Base-by-base conservation (phyloP, 2,329 filamentous ascomycete genomes). In the Aspergillus hortae region DNA sequence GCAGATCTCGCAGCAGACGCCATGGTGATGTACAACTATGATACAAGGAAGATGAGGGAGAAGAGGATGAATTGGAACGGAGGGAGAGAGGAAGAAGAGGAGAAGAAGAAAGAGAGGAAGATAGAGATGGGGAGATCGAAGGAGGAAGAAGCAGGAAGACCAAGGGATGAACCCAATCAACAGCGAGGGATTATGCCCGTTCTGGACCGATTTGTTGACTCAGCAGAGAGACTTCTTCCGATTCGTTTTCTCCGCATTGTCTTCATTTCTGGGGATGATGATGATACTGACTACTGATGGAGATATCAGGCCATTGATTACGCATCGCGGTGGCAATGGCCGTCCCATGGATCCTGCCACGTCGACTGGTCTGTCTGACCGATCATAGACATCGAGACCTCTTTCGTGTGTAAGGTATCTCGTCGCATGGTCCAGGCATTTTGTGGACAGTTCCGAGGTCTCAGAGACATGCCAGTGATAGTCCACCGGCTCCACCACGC, bases 1-100 rank as follows among this genome's bases (percentile, higher is more conserved):
- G 73, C 65, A 55, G 70, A 67, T 59, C 73, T 67, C 56, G 74
- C 72, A 65, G 69, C 71, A 9, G 56, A 59, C 15, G 55, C 53
- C 54, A 57, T 60, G 40, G 48, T 54, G 53, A 53, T 19, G 42
- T n/a, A 51, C 30, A 35, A 41, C 6, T 43, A 33, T 49, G 38
- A 48, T 52, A 54, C 35, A 35, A 53, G 46, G 42, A 46, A 36
- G 25, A 51, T 23, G 48, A 33, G 46, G 41, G 35, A 47, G 21
- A 21, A 53, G 11, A 14, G 44, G 23, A 27, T 40, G 14, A 33
- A 41, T 30, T 33, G 41, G 36, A 41, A 36, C 17, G 43, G 23
- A 23, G 23, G 47, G 17, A 46, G 55, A 45, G 49, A 33, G 25
- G 45, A 36, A 49, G 42, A 19, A 38, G 49, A 14, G 19, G 19